Evolutionary conservation across 805 yeast species (phyloP).

Genomic region (Priceomyces castillae): DNA sequence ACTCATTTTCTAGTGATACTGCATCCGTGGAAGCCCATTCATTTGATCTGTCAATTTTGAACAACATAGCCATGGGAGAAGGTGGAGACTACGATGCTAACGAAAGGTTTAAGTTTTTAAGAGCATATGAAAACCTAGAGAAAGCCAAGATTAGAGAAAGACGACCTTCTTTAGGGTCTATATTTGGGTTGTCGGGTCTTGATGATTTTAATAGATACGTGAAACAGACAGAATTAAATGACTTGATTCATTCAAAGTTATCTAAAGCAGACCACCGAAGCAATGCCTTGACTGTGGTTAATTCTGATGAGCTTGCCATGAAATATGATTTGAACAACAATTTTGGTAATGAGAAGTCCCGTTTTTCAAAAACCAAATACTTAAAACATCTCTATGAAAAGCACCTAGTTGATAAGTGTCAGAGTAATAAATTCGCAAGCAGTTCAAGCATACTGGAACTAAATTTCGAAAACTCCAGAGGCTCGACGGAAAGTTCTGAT

Average conservation of each 20-base stretch:
- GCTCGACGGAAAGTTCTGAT: slow-evolving; percentile 5
- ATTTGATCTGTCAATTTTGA: slow-evolving; percentile 24
- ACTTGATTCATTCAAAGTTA: slow-evolving; percentile 24
- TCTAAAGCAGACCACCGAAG: slow-evolving; percentile 9
- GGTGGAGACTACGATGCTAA: slow-evolving; percentile 7
- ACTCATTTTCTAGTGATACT: background rate
- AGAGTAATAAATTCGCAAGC: background rate
- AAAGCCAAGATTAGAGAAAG: slow-evolving; percentile 8
- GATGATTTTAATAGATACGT: slow-evolving; percentile 36
- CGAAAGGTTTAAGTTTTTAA: slow-evolving; percentile 27
- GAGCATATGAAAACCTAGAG: slow-evolving; percentile 20
- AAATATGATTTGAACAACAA: slow-evolving; percentile 25
- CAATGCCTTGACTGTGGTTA: slow-evolving; percentile 25
- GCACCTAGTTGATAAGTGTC: background rate
- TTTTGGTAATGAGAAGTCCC: slow-evolving; percentile 7
- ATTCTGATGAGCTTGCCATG: slow-evolving; percentile 22
- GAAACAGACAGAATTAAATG: slow-evolving; percentile 33
- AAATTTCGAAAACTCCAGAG: slow-evolving; percentile 1
- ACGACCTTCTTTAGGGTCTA: slow-evolving; percentile 5
- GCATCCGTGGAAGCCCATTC: slow-evolving; percentile 9
- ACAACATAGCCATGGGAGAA: slow-evolving; percentile 14
- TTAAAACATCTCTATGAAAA: slow-evolving; percentile 1
- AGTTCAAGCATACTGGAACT: background rate
- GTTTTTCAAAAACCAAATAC: slow-evolving; percentile 2
- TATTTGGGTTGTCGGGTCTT: slow-evolving; percentile 28